phyloP scores from a whole-genome alignment of 1,284 basidiomycete species.

The Pterulicium gracile region DNA sequence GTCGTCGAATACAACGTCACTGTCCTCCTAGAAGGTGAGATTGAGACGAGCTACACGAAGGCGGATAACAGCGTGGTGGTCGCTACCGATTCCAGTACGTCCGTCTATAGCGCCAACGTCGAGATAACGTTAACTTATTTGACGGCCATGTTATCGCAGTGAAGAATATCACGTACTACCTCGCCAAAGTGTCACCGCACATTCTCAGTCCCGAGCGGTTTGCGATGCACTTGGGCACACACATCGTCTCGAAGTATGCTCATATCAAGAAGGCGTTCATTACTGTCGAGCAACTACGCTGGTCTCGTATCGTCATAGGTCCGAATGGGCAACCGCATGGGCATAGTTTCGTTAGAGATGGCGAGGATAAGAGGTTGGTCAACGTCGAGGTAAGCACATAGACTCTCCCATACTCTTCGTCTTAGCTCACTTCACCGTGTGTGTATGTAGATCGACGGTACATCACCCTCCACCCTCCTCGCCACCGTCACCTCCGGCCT shows the following conservation, averaged over 20 bases:
- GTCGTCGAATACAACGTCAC: slow-evolving; percentile 77
- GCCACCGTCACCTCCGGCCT: slow-evolving; percentile 63
- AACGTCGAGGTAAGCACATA: slow-evolving; percentile 44
- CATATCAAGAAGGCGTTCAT: slow-evolving; percentile 73
- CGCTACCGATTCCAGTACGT: slow-evolving; percentile 79
- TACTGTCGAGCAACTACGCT: slow-evolving; percentile 74
- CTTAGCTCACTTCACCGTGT: slow-evolving; percentile 7
- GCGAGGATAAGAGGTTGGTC: slow-evolving; percentile 77
- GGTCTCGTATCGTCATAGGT: slow-evolving; percentile 67
- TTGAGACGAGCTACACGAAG: slow-evolving; percentile 65
- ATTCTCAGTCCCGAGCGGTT: slow-evolving; percentile 79
- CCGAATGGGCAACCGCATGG: slow-evolving; percentile 44
- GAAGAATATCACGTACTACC: slow-evolving; percentile 88
- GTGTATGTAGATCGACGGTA: slow-evolving; percentile 48
- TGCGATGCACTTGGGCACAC: slow-evolving; percentile 77
- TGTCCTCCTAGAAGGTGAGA: slow-evolving; percentile 71
- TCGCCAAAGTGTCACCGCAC: slow-evolving; percentile 82
- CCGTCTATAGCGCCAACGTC: not conserved
- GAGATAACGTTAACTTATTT: slow-evolving; percentile 4
- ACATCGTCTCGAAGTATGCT: slow-evolving; percentile 77
- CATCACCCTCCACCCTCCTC: slow-evolving; percentile 40
- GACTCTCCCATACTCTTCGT: slow-evolving; percentile 5
- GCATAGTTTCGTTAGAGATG: slow-evolving; percentile 82
- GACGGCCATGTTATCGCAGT: slow-evolving; percentile 32
- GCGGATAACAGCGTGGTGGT: slow-evolving; percentile 81